A percentile compares a stretch with the other conserved stretches of the same genome.
Conservation (phyloP, 2,329 filamentous ascomycete species). For the Ceratocystiopsis minuta region DNA sequence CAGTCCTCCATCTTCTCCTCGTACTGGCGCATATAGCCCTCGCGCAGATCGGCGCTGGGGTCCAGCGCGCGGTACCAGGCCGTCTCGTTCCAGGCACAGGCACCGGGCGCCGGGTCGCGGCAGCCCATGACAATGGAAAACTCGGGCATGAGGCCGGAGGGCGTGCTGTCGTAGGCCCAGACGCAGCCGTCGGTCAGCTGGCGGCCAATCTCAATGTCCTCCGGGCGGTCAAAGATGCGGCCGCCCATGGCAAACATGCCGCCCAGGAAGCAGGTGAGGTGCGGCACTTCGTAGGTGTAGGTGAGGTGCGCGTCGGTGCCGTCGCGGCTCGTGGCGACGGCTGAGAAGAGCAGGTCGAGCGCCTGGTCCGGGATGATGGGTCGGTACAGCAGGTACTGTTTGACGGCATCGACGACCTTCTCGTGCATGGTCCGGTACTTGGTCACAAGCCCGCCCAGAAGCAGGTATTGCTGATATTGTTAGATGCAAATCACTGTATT, state of each 20-base stretch:
- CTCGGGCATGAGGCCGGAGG: conserved; percentile 50
- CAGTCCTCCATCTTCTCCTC: conserved; percentile 20
- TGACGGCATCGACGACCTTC: conserved; percentile 46
- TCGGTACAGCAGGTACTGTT: conserved; percentile 57
- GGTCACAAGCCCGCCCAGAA: conserved; percentile 54
- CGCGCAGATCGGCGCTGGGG: conserved; percentile 24
- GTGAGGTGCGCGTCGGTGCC: conserved; percentile 18
- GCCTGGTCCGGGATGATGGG: conserved; percentile 51
- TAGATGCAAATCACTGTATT: not conserved
- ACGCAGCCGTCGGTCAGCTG: conserved; percentile 51
- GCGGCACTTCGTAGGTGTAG: conserved; percentile 41
- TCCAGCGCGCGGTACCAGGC: conserved; percentile 32
- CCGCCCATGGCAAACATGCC: conserved; percentile 52
- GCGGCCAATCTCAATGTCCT: conserved; percentile 44
- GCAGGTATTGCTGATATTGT: conserved; percentile 40
- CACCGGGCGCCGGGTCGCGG: conserved; percentile 13
- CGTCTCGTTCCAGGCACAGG: conserved; percentile 36
- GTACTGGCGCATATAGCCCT: conserved; percentile 25
- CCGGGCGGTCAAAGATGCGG: conserved; percentile 38
- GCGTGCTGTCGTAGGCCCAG: conserved; percentile 46
- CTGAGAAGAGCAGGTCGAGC: conserved; percentile 57
- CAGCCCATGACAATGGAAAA: conserved; percentile 31
- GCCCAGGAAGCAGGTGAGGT: conserved; percentile 50
- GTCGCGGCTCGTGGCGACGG: conserved; percentile 34
- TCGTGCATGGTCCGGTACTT: conserved; percentile 62